Evolutionary conservation across 148 eudicot genomes (phyloP).

Genomic region (Fallopia convolvulus): DNA sequence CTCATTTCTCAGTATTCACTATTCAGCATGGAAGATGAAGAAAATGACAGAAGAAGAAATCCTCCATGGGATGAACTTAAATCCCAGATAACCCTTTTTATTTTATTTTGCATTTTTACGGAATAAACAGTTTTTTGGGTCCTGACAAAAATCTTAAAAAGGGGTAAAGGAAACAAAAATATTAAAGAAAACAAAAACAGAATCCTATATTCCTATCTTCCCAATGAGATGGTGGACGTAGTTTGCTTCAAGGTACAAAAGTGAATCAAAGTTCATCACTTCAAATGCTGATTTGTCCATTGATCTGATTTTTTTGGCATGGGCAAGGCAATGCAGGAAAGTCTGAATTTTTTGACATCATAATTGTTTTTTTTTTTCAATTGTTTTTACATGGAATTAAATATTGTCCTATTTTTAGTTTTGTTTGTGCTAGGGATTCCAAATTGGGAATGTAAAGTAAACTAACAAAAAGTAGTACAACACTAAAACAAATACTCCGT

Average conservation of each 20-base stretch:
- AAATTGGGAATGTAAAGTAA: not conserved
- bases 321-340: not conserved
- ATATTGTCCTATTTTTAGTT: not conserved
- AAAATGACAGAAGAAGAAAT: not conserved
- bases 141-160: not conserved
- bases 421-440: not conserved
- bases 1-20: not conserved
- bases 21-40: not conserved
- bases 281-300: not conserved
- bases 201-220: not conserved
- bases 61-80: not conserved
- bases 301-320: not conserved
- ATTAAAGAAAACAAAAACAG: conserved; percentile 2
- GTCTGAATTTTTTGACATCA: not conserved
- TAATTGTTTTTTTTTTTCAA: not conserved
- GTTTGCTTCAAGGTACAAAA: not conserved
- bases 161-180: not conserved
- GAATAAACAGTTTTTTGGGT: not conserved
- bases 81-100: not conserved
- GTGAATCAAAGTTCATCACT: not conserved
- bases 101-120: not conserved
- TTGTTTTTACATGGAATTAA: no score
- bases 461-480: not conserved
- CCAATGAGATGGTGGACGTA: not conserved
- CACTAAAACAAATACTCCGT: not conserved